These are phyloP conservation scores for Eucalyptus cloeziana DNA, from an alignment of 345 rosid species.

Conservation along the genomic window DNA sequence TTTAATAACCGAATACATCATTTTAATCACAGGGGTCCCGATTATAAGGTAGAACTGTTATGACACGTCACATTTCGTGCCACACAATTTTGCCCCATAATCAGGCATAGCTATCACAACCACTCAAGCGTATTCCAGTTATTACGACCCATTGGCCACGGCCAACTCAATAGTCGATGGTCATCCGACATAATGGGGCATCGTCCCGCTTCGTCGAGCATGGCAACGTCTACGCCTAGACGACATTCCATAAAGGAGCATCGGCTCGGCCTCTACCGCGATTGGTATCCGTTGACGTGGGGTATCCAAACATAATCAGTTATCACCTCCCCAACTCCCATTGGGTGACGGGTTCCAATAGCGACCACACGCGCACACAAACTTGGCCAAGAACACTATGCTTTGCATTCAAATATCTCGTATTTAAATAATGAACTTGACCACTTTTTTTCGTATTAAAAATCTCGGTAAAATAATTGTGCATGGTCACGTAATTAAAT, in stretches of 20 bases:
- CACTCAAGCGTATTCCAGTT: no score
- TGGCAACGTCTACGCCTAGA: rapidly evolving
- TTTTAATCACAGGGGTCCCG: rapidly evolving
- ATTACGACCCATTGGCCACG: rapidly evolving
- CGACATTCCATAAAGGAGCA: rapidly evolving
- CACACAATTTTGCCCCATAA: no score
- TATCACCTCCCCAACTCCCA: no score
- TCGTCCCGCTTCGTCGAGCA: rapidly evolving
- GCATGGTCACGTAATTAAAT: no score
- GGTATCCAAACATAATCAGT: rapidly evolving
- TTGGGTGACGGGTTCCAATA: rapidly evolving
- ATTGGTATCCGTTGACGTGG: rapidly evolving
- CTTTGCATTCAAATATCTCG: rapidly evolving
- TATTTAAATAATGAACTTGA: no score
- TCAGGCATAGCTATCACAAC: rapidly evolving
- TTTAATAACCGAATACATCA: no score
- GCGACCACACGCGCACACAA: rapidly evolving
- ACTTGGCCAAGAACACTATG: rapidly evolving
- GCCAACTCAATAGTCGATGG: rapidly evolving
- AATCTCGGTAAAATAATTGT: no score
- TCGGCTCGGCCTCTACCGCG: rapidly evolving
- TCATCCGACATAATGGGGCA: rapidly evolving
- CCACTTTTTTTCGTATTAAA: no score
- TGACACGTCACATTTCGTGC: rapidly evolving
- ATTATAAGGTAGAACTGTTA: no score